phyloP scores from a whole-genome alignment of 2,329 filamentous ascomycete species.

The Colletotrichum noveboracense region DNA sequence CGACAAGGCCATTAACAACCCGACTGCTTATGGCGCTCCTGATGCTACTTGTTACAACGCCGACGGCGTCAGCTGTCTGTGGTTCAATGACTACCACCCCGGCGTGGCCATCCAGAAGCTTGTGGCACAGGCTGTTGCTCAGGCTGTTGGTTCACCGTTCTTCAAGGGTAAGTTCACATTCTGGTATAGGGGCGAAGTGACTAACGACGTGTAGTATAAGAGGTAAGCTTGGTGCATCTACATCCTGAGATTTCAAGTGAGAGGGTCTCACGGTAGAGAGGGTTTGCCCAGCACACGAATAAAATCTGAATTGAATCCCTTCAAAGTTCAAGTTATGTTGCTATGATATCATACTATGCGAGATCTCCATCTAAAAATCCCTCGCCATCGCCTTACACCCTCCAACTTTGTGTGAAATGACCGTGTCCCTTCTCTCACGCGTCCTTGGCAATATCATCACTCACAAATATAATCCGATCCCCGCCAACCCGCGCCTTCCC shows the following conservation, averaged over 20 bases:
- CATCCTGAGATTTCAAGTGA: too few relatives aligned
- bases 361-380: background rate
- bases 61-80: constrained; percentile 48
- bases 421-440: background rate
- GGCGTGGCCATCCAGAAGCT: constrained; percentile 44
- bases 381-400: background rate
- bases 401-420: background rate
- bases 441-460: constrained; percentile 20
- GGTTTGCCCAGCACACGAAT: too few relatives aligned
- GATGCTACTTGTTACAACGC: constrained; percentile 46
- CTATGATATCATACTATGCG: background rate
- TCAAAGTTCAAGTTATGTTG: background rate
- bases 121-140: constrained; percentile 41
- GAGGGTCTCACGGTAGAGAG: too few relatives aligned
- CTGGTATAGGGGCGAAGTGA: accelerated
- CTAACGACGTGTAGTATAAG: background rate
- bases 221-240: background rate
- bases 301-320: too few relatives aligned
- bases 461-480: constrained; percentile 33
- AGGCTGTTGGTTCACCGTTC: constrained; percentile 19
- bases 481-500: constrained; percentile 7
- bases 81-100: constrained; percentile 50
- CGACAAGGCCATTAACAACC: constrained; percentile 45
- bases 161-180: background rate
- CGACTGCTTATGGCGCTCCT: constrained; percentile 43